Evolutionary conservation across 441 rosid genomes (phyloP).

Genomic region (Biscutella laevigata): DNA sequence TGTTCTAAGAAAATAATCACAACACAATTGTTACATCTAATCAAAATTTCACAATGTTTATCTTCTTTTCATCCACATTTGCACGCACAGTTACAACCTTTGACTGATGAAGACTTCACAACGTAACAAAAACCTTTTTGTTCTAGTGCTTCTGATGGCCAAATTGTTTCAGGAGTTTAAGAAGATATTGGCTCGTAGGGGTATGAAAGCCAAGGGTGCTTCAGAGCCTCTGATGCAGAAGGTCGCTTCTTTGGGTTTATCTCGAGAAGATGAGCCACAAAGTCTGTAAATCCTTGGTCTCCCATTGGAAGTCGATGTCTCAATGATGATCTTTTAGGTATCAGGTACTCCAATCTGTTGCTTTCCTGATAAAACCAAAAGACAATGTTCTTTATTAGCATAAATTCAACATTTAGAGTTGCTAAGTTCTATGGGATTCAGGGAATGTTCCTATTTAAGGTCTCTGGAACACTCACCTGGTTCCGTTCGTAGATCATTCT

Average conservation of each 20-base stretch:
- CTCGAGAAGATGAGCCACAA: slow-evolving; percentile 80
- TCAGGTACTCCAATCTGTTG: slow-evolving; percentile 69
- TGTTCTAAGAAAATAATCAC: slow-evolving; percentile 15
- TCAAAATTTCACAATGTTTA: slow-evolving; percentile 12
- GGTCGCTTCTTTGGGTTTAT: slow-evolving; percentile 91
- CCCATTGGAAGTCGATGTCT: slow-evolving; percentile 95
- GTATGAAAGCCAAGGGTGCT: slow-evolving; percentile 90
- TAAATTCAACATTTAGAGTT: not conserved
- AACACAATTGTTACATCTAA: slow-evolving; percentile 23
- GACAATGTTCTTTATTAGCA: not conserved
- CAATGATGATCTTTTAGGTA: slow-evolving; percentile 84
- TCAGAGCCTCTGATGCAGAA: slow-evolving; percentile 78
- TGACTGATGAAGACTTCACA: slow-evolving; percentile 11
- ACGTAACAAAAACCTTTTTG: not conserved
- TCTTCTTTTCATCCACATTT: slow-evolving; percentile 7
- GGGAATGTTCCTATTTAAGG: not conserved
- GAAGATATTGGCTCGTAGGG: slow-evolving; percentile 94
- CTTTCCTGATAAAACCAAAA: slow-evolving; percentile 48
- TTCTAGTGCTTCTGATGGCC: not conserved
- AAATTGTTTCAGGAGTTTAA: slow-evolving; percentile 23
- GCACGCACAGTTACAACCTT: too few relatives aligned
- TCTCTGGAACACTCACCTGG: slow-evolving; percentile 44
- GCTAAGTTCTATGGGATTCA: not conserved
- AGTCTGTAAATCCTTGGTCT: slow-evolving; percentile 95
- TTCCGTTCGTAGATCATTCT: slow-evolving; percentile 93